Evolutionary conservation across 331 rosid genomes (phyloP), one percentile per base, ranked within the genome.

Genomic region (Saraca asoca): DNA sequence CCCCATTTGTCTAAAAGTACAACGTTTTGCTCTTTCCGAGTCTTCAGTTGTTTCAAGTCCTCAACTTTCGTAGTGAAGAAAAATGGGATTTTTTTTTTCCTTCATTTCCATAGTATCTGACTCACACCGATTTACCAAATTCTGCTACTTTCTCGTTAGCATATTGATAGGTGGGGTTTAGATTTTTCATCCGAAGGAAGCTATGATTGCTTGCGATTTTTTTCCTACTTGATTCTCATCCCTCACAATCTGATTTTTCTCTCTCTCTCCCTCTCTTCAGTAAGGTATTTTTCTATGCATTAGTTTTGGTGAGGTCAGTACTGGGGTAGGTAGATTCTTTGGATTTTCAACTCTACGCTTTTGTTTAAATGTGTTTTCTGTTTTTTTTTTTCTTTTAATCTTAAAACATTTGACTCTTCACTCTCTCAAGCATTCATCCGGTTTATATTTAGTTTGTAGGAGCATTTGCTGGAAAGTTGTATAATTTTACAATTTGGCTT

Each of bases 281-380:
- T 72, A 66, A 68, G 60, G 63, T 62, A 49, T 75, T 62, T 63
- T 69, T 50, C 54, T 71, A 48, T 61, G 71, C 70, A 69, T 72
- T 62, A 50, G 71, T 63, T 80, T 33, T 46, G 51, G 73, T 48
- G 74, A 43, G 71, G 63, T 77, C 57, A 71, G 66, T 62, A 10
- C 51, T 66, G 69, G 51, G 81, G 48, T 62, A 54, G 76, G 76
- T 77, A 41, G 72, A 16, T 75, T 68, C 56, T 75, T 73, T 64
- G 56, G 73, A 37, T 71, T 34, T 43, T 61, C 63, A 33, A 71
- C 74, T 15, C 62, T 75, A 38, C 18, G 9, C 57, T 41, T 20
- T 48, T 6, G 42, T 42, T 58, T 50, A 43, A 20, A 16, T 33
- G 34, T 34, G 7, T 63, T 20, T 17, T 50, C 9, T 8, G 29